A percentile compares a stretch with the other conserved stretches of the same genome.
phyloP scores from a whole-genome alignment of 805 yeast species.

The Saccharomycopsis olivae region DNA sequence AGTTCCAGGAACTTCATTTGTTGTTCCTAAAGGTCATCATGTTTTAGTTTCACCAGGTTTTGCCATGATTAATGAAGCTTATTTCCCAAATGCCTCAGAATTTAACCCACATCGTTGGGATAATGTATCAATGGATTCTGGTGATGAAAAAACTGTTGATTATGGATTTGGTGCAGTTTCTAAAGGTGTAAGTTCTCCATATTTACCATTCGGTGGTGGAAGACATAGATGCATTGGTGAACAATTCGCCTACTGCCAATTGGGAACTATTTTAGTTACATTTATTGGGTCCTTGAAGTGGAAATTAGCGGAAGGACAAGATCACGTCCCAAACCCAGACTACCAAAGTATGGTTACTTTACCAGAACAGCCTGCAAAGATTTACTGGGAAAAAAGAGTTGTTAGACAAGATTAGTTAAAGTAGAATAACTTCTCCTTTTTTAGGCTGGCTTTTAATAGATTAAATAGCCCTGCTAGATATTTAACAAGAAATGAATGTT shows the following conservation, averaged over 20 bases:
- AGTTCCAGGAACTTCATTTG: slow-evolving; percentile 67
- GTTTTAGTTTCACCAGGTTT: slow-evolving; percentile 93
- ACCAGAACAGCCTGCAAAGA: slow-evolving; percentile 68
- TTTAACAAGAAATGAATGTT: too few species aligned
- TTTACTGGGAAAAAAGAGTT: slow-evolving; percentile 61
- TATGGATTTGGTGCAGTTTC: slow-evolving; percentile 96
- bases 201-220: slow-evolving; percentile 98
- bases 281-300: slow-evolving; percentile 70
- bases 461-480: too few species aligned
- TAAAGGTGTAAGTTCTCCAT: slow-evolving; percentile 93
- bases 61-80: slow-evolving; percentile 64
- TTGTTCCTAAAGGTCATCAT: slow-evolving; percentile 82
- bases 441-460: too few species aligned
- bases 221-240: slow-evolving; percentile 99
- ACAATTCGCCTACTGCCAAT: slow-evolving; percentile 91
- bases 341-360: slow-evolving; percentile 88
- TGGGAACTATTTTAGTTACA: slow-evolving; percentile 72
- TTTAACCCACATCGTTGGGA: slow-evolving; percentile 91
- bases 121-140: slow-evolving; percentile 24
- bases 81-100: slow-evolving; percentile 63
- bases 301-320: slow-evolving; percentile 48
- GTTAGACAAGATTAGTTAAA: slow-evolving; percentile 15
- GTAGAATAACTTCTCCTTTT: not conserved
- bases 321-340: slow-evolving; percentile 54
- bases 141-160: slow-evolving; percentile 43